These are phyloP conservation scores for Heliamphora pulchella DNA, from an alignment of 179 eudicot genomes.

Conservation along the genomic window DNA sequence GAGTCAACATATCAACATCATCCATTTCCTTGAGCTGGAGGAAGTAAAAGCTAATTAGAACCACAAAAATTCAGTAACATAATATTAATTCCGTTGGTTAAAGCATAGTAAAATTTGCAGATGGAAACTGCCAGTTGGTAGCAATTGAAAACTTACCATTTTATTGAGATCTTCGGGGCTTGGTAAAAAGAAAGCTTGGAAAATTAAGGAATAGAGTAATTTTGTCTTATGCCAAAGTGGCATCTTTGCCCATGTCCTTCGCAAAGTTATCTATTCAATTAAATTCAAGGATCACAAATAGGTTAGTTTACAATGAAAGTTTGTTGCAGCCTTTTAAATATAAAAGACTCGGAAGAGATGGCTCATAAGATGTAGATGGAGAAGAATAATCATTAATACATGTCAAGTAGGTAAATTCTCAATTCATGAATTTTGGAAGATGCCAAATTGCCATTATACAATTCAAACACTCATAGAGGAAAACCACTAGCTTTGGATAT, in stretches of 20 bases:
- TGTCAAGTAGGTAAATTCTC: neutral
- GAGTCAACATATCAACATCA: conserved; percentile 90
- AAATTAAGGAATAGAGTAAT: conserved; percentile 41
- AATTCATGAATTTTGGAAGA: neutral
- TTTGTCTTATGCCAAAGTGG: conserved; percentile 80
- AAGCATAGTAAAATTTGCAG: neutral
- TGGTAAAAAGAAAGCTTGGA: conserved; percentile 31
- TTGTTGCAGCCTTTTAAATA: neutral
- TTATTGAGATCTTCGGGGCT: conserved; percentile 51
- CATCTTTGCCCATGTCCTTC: conserved; percentile 60
- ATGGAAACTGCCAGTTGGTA: neutral
- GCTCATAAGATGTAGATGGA: neutral
- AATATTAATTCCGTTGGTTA: neutral
- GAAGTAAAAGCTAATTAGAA: conserved; percentile 20
- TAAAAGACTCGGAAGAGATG: neutral
- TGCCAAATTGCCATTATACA: neutral
- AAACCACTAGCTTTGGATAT: neutral
- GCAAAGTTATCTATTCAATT: conserved; percentile 9
- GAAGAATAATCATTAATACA: neutral
- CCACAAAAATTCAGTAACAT: conserved; percentile 11
- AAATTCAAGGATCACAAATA: conserved; percentile 15
- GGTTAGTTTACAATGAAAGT: neutral
- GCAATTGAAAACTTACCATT: conserved; percentile 44
- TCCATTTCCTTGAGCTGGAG: conserved; percentile 80
- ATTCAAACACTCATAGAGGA: neutral